Evolutionary conservation across 371 early-diverging fungal species (phyloP).

Genomic region (Umbelopsis sp.): DNA sequence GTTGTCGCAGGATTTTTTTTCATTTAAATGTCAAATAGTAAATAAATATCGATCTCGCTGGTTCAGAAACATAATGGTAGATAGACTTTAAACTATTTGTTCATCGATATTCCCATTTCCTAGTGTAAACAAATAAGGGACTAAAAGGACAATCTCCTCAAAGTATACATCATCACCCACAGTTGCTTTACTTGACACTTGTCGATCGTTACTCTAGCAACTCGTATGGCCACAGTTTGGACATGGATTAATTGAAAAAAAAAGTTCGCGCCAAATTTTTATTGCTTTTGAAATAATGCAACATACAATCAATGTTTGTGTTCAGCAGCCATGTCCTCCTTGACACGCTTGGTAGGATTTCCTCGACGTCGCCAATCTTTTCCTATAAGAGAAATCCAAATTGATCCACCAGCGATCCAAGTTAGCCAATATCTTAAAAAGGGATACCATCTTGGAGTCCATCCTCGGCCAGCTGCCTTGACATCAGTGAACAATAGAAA

Average conservation of each 20-base stretch:
- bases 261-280: too few species aligned
- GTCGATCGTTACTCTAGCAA: too few species aligned
- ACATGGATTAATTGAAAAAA: too few species aligned
- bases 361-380: conserved; percentile 15
- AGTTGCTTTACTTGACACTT: too few species aligned
- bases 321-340: neutral
- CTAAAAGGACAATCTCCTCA: too few species aligned
- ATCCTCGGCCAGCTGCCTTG: conserved; percentile 11
- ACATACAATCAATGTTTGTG: neutral
- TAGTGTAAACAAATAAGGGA: too few species aligned
- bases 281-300: neutral
- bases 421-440: conserved; percentile 15
- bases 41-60: too few species aligned
- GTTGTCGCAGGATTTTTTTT: neutral
- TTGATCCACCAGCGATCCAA: conserved; percentile 15
- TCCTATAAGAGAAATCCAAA: conserved; percentile 8
- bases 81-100: too few species aligned
- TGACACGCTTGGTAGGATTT: conserved; percentile 4
- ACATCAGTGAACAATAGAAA: neutral
- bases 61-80: too few species aligned
- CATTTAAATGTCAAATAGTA: neutral
- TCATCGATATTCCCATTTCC: too few species aligned
- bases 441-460: conserved; percentile 13
- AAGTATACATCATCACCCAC: too few species aligned
- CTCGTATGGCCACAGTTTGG: too few species aligned